phyloP scores from a whole-genome alignment of 768 basidiomycete species.

The Rhizopogon sp. region DNA sequence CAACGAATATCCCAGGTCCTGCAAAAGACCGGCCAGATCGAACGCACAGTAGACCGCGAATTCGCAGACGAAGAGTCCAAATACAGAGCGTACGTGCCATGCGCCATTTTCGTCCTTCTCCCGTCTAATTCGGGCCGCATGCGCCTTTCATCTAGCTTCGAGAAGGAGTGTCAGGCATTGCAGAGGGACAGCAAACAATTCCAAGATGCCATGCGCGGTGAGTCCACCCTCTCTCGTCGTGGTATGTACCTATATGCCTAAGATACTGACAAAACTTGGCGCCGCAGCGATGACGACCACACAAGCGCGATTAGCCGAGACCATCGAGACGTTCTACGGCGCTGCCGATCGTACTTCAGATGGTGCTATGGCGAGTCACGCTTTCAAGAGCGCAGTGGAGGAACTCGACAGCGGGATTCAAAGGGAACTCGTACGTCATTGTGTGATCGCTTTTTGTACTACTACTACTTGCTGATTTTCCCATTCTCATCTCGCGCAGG shows the following conservation, averaged over 20 bases:
- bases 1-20: slow-evolving; percentile 51
- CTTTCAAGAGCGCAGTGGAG: slow-evolving; percentile 92
- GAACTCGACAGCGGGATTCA: slow-evolving; percentile 85
- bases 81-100: slow-evolving; percentile 69
- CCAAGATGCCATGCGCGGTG: slow-evolving; percentile 91
- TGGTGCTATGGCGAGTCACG: slow-evolving; percentile 94
- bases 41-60: slow-evolving; percentile 90
- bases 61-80: slow-evolving; percentile 91
- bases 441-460: not conserved
- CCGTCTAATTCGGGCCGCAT: slow-evolving; percentile 1
- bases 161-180: slow-evolving; percentile 90
- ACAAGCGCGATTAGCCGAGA: slow-evolving; percentile 91
- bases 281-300: slow-evolving; percentile 83
- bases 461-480: not conserved
- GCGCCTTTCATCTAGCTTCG: slow-evolving; percentile 52
- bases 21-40: slow-evolving; percentile 98
- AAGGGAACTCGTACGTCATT: slow-evolving; percentile 71
- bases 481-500: slow-evolving; percentile 40
- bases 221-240: slow-evolving; percentile 14
- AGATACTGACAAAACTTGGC: not conserved
- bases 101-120: not conserved
- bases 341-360: slow-evolving; percentile 81
- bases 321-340: slow-evolving; percentile 88
- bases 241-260: too few species aligned
- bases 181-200: slow-evolving; percentile 97